A percentile compares a stretch with the other conserved stretches of the same genome.
These are phyloP conservation scores for Aegilops speltoides DNA, from an alignment of 176 grass and related monocot species.

Conservation along the genomic window DNA sequence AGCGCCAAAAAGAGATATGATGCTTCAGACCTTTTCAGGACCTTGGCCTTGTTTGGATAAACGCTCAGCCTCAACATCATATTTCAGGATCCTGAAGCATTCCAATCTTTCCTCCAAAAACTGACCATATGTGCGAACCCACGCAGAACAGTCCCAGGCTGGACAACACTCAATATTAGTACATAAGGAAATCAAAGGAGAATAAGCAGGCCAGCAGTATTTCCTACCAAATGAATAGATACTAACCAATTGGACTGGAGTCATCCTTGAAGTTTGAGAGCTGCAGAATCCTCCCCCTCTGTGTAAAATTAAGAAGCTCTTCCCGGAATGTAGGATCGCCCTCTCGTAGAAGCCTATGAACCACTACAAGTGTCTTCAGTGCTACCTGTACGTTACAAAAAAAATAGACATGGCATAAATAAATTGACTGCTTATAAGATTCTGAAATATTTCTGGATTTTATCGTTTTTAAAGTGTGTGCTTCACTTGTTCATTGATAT, in stretches of 20 bases:
- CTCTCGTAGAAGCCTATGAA: conserved; percentile 93
- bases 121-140: conserved; percentile 91
- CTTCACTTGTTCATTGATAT: background rate
- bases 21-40: conserved; percentile 81
- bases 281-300: conserved; percentile 87
- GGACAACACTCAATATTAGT: conserved; percentile 23
- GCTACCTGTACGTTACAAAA: conserved; percentile 62
- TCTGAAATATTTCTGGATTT: background rate
- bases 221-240: conserved; percentile 18
- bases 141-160: conserved; percentile 99
- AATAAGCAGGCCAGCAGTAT: background rate
- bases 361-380: conserved; percentile 80
- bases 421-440: background rate
- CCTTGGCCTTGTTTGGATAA: conserved; percentile 79
- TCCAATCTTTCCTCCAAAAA: conserved; percentile 99
- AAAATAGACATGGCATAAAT: conserved; percentile 8
- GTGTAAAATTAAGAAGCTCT: conserved; percentile 96
- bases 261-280: conserved; percentile 99
- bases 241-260: conserved; percentile 85
- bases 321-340: conserved; percentile 96
- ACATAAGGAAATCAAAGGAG: conserved; percentile 16
- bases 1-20: conserved; percentile 11
- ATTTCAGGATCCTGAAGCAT: conserved; percentile 89
- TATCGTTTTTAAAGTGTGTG: background rate
- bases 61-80: conserved; percentile 96